Base-by-base conservation (phyloP, 495 filamentous ascomycete species). In the Penicillium pulvis region DNA sequence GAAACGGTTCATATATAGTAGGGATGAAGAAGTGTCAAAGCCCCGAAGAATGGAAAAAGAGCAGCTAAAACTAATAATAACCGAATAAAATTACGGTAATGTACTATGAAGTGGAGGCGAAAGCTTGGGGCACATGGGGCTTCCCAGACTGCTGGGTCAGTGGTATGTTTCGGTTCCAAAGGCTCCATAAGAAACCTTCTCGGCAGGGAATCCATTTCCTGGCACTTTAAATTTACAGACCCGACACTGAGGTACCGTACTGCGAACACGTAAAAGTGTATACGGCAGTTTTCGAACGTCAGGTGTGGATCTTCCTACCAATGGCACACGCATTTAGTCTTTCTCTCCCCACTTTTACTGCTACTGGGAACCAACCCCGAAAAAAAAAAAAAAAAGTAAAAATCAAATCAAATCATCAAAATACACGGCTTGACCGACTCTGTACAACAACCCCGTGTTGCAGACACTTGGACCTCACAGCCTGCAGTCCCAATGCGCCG, bases 51-150 rank as follows among this genome's bases (percentile, higher is more conserved):
- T 17, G 42, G 16, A 44, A 8, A 46, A 46, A 23, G 20, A 23
- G 20, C 43, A 11, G 9, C 43, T 17, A 46, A 23, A 23, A 23
- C 20, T 23, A 23, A 23, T 23, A 23, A 23, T 23, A 23, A 23
- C 20, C 2, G 20, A 23, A 10, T 46, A 30, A 49, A 30, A 49
- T 17, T 49, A 49, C 16, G n/a, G 46, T 30, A 49, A 30, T 17
- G 26, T 14, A 30, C 28, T 28, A 28, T 47, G 24, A 47, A 47
- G 23, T 26, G 45, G 45, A 47, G 45, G 19, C 45, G 14, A 26
- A 41, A 30, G 46, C 43, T 46, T 23, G 44, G 45, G 45, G 46
- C 46, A 49, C 46, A 49, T 49, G 46, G 45, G 46, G 46, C 46
- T 17, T 31, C 17, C 46, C 46, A 49, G 46, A n/a, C 10, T n/a